Percentiles rank a stretch among this genome's conserved stretches.
phyloP scores from a whole-genome alignment of 805 yeast species.

The Cyberlindnera petersonii region DNA sequence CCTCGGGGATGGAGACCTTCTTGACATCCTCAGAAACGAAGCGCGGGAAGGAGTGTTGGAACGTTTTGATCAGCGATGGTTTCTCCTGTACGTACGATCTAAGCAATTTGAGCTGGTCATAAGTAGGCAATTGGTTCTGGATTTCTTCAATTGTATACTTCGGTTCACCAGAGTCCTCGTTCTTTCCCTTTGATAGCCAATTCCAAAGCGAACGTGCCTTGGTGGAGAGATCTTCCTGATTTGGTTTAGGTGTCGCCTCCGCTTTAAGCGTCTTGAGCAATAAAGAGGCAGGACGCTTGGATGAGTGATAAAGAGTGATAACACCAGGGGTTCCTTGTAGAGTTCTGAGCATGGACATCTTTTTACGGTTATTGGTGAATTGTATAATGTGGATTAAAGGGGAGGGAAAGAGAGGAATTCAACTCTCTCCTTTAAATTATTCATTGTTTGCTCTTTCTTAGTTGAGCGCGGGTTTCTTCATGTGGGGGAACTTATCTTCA shows the following conservation, averaged over 20 bases:
- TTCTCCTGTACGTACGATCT: slow-evolving; percentile 13
- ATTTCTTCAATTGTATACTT: slow-evolving; percentile 15
- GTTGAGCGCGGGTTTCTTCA: too few relatives aligned
- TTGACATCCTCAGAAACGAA: slow-evolving; percentile 14
- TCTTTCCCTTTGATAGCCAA: slow-evolving; percentile 17
- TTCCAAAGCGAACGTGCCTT: slow-evolving; percentile 19
- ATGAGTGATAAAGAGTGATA: slow-evolving; percentile 39
- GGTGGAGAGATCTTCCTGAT: slow-evolving; percentile 5
- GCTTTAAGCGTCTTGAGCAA: slow-evolving; percentile 10
- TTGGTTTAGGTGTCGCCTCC: slow-evolving; percentile 10
- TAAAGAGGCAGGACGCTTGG: slow-evolving; percentile 17
- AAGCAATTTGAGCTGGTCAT: slow-evolving; percentile 25
- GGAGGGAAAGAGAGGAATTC: background rate
- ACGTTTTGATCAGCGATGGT: slow-evolving; percentile 13
- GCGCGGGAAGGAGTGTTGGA: slow-evolving; percentile 22
- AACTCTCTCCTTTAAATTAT: background rate
- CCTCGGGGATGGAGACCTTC: slow-evolving; percentile 11
- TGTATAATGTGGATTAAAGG: background rate
- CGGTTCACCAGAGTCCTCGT: slow-evolving; percentile 2
- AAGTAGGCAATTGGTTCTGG: slow-evolving; percentile 22
- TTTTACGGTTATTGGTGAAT: too few relatives aligned
- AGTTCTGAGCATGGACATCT: slow-evolving; percentile 45
- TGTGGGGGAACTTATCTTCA: too few relatives aligned
- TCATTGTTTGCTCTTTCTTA: background rate
- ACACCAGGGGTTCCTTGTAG: slow-evolving; percentile 43